Conservation (phyloP, 129 eudicot species). For the Apium graveolens region DNA sequence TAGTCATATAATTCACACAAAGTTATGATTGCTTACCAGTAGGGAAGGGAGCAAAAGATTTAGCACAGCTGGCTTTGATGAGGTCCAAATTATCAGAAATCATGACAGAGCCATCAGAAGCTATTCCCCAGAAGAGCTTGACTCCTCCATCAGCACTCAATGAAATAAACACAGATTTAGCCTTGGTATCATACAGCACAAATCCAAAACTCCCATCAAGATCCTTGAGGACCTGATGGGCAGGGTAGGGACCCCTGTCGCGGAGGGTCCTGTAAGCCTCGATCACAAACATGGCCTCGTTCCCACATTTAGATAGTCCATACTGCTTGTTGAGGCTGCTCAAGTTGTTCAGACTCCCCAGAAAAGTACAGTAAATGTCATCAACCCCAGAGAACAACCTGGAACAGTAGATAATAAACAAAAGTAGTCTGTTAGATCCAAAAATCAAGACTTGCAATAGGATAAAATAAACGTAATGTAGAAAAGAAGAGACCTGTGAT, state of each 20-base stretch:
- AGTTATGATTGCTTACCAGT: conserved; percentile 33
- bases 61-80: conserved; percentile 68
- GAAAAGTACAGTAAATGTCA: conserved; percentile 69
- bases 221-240: conserved; percentile 75
- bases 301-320: conserved; percentile 49
- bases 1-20: neutral
- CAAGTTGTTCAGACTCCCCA: conserved; percentile 72
- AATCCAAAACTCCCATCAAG: conserved; percentile 87
- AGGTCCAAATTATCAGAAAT: conserved; percentile 62
- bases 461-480: neutral
- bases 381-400: conserved; percentile 71
- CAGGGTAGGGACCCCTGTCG: conserved; percentile 84
- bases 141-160: conserved; percentile 66
- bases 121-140: conserved; percentile 75
- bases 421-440: neutral
- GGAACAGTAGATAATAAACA: conserved; percentile 8
- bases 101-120: conserved; percentile 64
- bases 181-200: conserved; percentile 67
- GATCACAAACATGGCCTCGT: conserved; percentile 78
- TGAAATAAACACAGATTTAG: conserved; percentile 59
- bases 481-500: conserved; percentile 42
- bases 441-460: neutral
- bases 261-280: conserved; percentile 94
- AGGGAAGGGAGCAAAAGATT: conserved; percentile 94
- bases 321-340: conserved; percentile 69